Evolutionary conservation across 257 asterid genomes (phyloP), one percentile per base, ranked within the genome.

Genomic region (Solanum chmielewskii): DNA sequence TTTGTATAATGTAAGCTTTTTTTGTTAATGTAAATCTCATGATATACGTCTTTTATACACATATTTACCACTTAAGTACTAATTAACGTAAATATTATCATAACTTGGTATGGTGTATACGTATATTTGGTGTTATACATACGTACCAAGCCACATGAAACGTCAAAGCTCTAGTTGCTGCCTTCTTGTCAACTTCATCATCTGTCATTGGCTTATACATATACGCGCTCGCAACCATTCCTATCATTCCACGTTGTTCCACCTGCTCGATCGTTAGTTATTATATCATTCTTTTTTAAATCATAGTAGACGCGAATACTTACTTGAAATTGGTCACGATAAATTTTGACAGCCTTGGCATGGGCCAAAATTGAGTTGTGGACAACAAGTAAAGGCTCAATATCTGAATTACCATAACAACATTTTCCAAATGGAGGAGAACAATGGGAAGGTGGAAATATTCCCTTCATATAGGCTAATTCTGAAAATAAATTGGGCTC

Each of bases 361-460:
- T 96, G 99, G 15, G 92, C 98, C 90, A 95, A 85, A 68, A 96
- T 60, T 95, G 92, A 90, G 68, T 95, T 93, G 90, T 95, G 98
- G 71, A 44, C 83, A 2, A 86, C 90, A 69, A 90, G 80, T 86
- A 96, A 89, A 86, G 99, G 98, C 91, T 95, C 99, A 18, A 83
- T 88, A 73, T 96, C 98, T 12, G 97, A 93, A 89, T 94, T 94
- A 45, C 98, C 99, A 86, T 39, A 27, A 2, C 89, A 70, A 83
- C 98, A 95, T 29, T 91, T 60, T 14, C 98, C 98, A 81, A 94
- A 96, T 27, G 98, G 98, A 9, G 91, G 91, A 5, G 99, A 93
- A 77, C 99, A 95, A 49, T 88, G 98, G 56, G 85, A 88, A 18
- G 99, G 98, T 9, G 98, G 96, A 31, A 70, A 94, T 0, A 0